These are phyloP conservation scores for Pseudotsuga menziesii DNA, from an alignment of 75 land plant genomes.

Conservation along the genomic window DNA sequence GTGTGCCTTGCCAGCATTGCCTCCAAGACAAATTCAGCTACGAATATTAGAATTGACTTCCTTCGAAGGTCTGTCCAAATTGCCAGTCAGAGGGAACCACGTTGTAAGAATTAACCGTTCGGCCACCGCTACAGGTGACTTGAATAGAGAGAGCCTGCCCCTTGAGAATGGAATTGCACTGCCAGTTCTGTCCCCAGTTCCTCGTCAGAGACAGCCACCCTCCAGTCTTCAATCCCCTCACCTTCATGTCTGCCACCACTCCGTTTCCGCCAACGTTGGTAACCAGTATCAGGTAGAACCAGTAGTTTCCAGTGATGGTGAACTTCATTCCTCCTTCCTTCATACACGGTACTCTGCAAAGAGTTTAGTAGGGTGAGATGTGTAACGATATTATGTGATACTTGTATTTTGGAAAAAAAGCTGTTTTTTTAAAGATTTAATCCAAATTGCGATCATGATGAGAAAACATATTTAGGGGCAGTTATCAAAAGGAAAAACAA, in stretches of 20 bases:
- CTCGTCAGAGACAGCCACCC: constrained; percentile 37
- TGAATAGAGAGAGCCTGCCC: constrained; percentile 32
- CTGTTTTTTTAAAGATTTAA: no score
- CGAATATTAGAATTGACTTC: constrained; percentile 16
- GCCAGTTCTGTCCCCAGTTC: constrained; percentile 64
- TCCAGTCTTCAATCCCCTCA: constrained; percentile 25
- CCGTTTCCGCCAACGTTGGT: constrained; percentile 45
- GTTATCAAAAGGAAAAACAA: no score
- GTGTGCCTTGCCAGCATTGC: no score
- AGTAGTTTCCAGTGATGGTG: constrained; percentile 34
- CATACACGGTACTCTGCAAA: constrained; percentile 29
- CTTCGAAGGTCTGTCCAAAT: constrained; percentile 28
- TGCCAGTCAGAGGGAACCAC: constrained; percentile 29
- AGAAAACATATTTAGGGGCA: no score
- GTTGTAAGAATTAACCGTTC: constrained; percentile 19
- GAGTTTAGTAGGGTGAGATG: no score
- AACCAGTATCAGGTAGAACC: constrained; percentile 25
- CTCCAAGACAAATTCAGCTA: no score
- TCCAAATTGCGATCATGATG: no score
- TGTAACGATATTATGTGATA: no score
- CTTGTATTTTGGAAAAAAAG: no score
- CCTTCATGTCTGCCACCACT: constrained; percentile 17
- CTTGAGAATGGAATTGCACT: constrained; percentile 4
- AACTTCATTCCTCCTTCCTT: constrained; percentile 39
- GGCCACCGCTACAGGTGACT: constrained; percentile 26